These are phyloP conservation scores for Mariannaea sp. DNA, from an alignment of 2,329 filamentous ascomycete species.

Conservation along the genomic window DNA sequence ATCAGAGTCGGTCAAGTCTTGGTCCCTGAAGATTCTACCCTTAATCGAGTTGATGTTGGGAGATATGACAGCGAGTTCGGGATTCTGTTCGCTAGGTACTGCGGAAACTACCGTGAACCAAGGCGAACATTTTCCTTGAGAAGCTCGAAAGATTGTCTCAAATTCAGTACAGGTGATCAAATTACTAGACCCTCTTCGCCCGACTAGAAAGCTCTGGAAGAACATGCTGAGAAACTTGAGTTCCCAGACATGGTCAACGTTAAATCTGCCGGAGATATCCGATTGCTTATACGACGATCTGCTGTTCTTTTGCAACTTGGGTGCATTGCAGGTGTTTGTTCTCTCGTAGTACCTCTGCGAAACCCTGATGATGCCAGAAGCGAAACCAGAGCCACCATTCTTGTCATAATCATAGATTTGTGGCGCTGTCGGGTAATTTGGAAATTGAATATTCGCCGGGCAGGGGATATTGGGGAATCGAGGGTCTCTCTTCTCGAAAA, in stretches of 20 bases:
- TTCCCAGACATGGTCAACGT: conserved; percentile 19
- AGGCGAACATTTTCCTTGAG: background rate
- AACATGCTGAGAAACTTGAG: conserved; percentile 18
- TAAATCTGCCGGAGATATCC: too few species aligned
- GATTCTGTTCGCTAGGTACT: background rate
- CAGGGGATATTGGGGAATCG: too few species aligned
- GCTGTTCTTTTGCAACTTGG: too few species aligned
- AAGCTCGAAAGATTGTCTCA: conserved; percentile 1
- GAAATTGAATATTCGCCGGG: too few species aligned
- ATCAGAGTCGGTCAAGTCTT: background rate
- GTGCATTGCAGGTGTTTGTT: too few species aligned
- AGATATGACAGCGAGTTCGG: conserved; percentile 11
- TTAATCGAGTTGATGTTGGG: conserved; percentile 7
- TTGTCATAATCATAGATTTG: too few species aligned
- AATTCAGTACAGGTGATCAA: conserved; percentile 15
- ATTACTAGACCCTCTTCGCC: background rate
- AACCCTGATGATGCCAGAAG: too few species aligned
- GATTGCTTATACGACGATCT: too few species aligned
- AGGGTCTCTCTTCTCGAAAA: too few species aligned
- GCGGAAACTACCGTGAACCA: background rate
- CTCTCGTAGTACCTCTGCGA: too few species aligned
- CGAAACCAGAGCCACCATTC: too few species aligned
- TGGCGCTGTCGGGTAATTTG: too few species aligned
- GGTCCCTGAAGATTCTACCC: conserved; percentile 12
- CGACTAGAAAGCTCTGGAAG: conserved; percentile 1